Conservation (phyloP, 148 eudicot species). For the Camellia sinensis region DNA sequence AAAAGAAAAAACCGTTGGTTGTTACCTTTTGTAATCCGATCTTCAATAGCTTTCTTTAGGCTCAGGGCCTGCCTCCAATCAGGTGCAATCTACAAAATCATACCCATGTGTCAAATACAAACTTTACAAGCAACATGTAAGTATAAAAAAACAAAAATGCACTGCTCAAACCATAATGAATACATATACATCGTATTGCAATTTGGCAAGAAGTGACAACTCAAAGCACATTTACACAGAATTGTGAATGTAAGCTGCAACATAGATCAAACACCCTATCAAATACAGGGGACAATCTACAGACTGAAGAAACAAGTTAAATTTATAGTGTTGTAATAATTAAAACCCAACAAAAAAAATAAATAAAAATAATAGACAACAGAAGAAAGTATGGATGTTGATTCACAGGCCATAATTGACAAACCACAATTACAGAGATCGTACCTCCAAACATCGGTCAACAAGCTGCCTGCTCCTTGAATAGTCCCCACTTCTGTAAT, state of each 20-base stretch:
- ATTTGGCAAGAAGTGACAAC: not conserved
- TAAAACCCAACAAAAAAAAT: not conserved
- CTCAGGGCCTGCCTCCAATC: slow-evolving; percentile 43
- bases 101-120: not conserved
- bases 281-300: not conserved
- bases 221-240: not conserved
- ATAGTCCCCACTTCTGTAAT: slow-evolving; percentile 52
- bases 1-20: not conserved
- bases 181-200: not conserved
- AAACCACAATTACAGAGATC: not conserved
- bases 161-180: not conserved
- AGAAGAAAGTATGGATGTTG: slow-evolving; percentile 6
- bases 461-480: slow-evolving; percentile 50
- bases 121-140: not conserved
- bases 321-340: not conserved
- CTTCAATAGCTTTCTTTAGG: slow-evolving; percentile 37
- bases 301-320: not conserved
- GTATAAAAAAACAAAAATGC: not conserved
- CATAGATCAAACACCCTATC: not conserved
- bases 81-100: slow-evolving; percentile 35
- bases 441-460: slow-evolving; percentile 53
- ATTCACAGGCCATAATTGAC: not conserved
- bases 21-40: slow-evolving; percentile 36
- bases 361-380: not conserved
- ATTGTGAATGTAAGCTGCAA: not conserved